Conservation (phyloP, 164 flowering plant species). For the Vitis cinerea region DNA sequence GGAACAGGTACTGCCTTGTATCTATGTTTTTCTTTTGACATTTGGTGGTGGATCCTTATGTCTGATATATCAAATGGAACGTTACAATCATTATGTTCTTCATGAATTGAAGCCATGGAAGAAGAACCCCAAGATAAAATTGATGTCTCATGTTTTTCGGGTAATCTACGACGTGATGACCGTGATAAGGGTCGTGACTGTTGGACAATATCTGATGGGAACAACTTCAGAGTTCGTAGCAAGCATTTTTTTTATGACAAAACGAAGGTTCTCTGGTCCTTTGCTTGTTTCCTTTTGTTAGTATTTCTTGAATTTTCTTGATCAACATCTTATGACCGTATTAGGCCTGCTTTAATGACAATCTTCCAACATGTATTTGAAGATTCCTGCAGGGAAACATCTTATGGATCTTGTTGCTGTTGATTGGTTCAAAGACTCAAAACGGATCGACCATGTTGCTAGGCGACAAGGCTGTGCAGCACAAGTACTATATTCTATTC, state of each 20-base stretch:
- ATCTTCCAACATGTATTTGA: slow-evolving; percentile 17
- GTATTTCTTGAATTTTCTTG: not conserved
- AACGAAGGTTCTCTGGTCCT: slow-evolving; percentile 58
- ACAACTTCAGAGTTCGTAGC: slow-evolving; percentile 95
- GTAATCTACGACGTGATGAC: slow-evolving; percentile 75
- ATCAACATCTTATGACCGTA: not conserved
- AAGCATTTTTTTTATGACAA: slow-evolving; percentile 74
- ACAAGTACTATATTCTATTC: slow-evolving; percentile 39
- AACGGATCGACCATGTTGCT: slow-evolving; percentile 98
- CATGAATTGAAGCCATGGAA: slow-evolving; percentile 44
- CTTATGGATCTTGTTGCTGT: slow-evolving; percentile 98
- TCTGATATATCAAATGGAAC: too few species aligned
- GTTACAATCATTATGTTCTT: slow-evolving; percentile 6
- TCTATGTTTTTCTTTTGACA: not conserved
- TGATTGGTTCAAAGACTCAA: slow-evolving; percentile 96
- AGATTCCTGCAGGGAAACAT: slow-evolving; percentile 92
- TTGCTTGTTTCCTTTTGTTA: slow-evolving; percentile 1
- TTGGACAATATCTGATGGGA: slow-evolving; percentile 90
- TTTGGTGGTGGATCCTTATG: slow-evolving; percentile 2
- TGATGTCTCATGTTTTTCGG: slow-evolving; percentile 85
- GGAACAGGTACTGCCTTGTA: slow-evolving; percentile 48
- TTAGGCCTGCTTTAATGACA: slow-evolving; percentile 9
- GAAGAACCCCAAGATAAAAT: slow-evolving; percentile 63
- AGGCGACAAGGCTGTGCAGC: slow-evolving; percentile 92
- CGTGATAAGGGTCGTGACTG: slow-evolving; percentile 82